Evolutionary conservation across 164 flowering plant species (phyloP).

Genomic region (Berberis vulgaris): DNA sequence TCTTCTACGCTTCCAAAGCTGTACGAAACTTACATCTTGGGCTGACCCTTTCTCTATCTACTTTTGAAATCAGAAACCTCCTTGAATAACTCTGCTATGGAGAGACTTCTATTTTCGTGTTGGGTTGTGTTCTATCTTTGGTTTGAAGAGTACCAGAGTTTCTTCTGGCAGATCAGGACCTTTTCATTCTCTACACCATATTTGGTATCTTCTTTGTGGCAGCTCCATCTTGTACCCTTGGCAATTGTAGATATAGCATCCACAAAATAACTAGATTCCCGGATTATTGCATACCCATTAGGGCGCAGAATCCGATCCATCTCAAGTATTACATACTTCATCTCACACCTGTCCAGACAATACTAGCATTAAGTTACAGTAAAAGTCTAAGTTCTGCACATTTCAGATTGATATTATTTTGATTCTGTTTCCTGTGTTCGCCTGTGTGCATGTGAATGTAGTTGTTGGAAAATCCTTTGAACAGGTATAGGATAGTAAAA

Average conservation of each 20-base stretch:
- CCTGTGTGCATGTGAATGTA: no score
- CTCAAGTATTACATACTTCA: constrained; percentile 81
- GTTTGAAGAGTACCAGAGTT: constrained; percentile 69
- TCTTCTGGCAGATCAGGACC: constrained; percentile 80
- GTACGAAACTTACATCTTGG: no score
- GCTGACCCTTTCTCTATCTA: no score
- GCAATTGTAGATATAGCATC: constrained; percentile 58
- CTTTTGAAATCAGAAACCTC: no score
- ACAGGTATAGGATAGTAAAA: no score
- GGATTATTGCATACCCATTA: constrained; percentile 65
- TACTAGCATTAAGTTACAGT: background rate
- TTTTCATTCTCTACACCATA: constrained; percentile 60
- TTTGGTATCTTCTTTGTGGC: constrained; percentile 75
- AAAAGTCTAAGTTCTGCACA: background rate
- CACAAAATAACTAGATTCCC: constrained; percentile 66
- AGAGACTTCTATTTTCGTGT: no score
- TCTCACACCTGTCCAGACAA: constrained; percentile 58
- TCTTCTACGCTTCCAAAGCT: no score
- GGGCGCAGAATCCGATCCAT: constrained; percentile 91
- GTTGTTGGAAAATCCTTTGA: no score
- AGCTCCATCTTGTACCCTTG: constrained; percentile 81
- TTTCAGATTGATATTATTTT: no score
- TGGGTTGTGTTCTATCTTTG: no score
- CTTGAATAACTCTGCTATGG: no score
- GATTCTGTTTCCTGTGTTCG: no score